Evolutionary conservation across 352 stramenopile species (phyloP).

Genomic region (Globisporangium okanoganense): DNA sequence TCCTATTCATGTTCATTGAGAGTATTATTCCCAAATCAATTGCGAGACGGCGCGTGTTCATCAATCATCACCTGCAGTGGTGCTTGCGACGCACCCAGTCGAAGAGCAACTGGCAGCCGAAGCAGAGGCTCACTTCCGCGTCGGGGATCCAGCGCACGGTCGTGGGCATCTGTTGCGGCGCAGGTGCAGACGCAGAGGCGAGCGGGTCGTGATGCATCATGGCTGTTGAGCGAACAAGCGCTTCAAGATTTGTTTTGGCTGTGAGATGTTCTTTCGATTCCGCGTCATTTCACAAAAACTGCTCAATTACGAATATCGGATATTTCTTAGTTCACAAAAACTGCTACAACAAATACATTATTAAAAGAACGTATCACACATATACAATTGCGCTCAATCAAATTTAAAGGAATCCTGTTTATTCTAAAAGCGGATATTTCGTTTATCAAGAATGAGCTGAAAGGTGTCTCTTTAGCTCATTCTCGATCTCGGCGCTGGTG

Average conservation of each 20-base stretch:
- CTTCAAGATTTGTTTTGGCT: neutral
- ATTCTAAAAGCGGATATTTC: neutral
- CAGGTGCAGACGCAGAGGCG: neutral
- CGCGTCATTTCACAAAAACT: too few relatives aligned
- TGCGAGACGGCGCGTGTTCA: too few relatives aligned
- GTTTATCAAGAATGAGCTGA: too few relatives aligned
- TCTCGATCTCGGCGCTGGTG: too few relatives aligned
- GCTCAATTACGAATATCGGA: too few relatives aligned
- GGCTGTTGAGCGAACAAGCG: neutral
- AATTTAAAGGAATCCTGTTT: too few relatives aligned
- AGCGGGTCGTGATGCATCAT: constrained; percentile 12
- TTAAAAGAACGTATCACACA: too few relatives aligned
- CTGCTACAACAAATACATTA: too few relatives aligned
- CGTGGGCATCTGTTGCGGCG: constrained; percentile 24
- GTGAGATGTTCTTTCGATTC: constrained; percentile 3
- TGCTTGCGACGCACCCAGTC: constrained; percentile 89
- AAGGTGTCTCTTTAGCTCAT: too few relatives aligned
- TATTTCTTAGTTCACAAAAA: too few relatives aligned
- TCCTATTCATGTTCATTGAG: neutral
- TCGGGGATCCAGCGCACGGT: constrained; percentile 85
- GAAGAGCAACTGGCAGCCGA: constrained; percentile 77
- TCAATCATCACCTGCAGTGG: constrained; percentile 63
- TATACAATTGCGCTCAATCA: too few relatives aligned
- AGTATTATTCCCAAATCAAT: too few relatives aligned
- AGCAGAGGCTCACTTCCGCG: constrained; percentile 74